phyloP scores from a whole-genome alignment of 495 filamentous ascomycete species.

The Letharia lupina region DNA sequence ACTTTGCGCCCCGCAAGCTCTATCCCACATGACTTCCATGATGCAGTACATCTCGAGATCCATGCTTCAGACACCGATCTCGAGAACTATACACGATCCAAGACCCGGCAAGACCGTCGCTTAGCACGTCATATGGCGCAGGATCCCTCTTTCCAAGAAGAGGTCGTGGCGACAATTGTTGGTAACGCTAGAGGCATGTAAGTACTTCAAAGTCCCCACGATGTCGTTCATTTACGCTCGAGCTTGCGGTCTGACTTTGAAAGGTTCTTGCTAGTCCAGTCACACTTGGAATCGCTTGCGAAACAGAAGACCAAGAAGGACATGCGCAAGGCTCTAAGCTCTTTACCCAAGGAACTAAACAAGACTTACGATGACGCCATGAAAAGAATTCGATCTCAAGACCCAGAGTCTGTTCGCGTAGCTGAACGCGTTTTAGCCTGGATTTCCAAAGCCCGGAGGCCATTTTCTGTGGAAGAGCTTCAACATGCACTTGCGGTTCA shows the following conservation, averaged over 20 bases:
- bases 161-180: slow-evolving; percentile 8
- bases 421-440: slow-evolving; percentile 36
- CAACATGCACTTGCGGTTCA: slow-evolving; percentile 40
- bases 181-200: slow-evolving; percentile 24
- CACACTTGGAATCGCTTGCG: slow-evolving; percentile 38
- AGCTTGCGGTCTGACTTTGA: neutral
- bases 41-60: slow-evolving; percentile 20
- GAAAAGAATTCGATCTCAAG: slow-evolving; percentile 36
- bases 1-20: slow-evolving; percentile 26
- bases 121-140: slow-evolving; percentile 4
- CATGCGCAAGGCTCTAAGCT: slow-evolving; percentile 30
- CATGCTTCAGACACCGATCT: slow-evolving; percentile 28
- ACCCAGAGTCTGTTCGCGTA: slow-evolving; percentile 21
- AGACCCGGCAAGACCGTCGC: slow-evolving; percentile 4
- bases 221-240: neutral
- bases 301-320: slow-evolving; percentile 28
- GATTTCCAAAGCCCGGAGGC: slow-evolving; percentile 35
- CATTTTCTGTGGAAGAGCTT: slow-evolving; percentile 37
- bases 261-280: slow-evolving; percentile 46
- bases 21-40: slow-evolving; percentile 19
- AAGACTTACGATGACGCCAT: slow-evolving; percentile 37
- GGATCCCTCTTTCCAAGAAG: slow-evolving; percentile 7
- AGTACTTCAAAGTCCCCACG: neutral
- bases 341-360: slow-evolving; percentile 26
- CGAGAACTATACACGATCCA: slow-evolving; percentile 22